phyloP scores from a whole-genome alignment of 345 rosid genomes.

The Clarkia xantiana region DNA sequence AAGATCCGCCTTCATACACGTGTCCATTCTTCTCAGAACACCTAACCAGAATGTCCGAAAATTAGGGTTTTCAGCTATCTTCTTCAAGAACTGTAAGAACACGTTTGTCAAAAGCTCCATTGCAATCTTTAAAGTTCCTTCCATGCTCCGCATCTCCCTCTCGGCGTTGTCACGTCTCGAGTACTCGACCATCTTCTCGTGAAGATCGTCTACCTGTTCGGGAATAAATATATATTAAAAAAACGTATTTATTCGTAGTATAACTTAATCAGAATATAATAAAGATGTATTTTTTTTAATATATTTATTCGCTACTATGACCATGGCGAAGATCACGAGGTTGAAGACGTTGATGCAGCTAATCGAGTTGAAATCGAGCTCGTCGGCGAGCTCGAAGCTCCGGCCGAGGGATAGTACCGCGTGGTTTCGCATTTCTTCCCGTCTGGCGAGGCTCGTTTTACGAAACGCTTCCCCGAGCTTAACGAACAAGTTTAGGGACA shows the following conservation, averaged over 20 bases:
- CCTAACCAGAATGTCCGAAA: constrained; percentile 88
- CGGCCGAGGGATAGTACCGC: constrained; percentile 39
- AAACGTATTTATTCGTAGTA: no score
- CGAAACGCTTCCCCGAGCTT: constrained; percentile 72
- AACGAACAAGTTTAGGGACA: constrained; percentile 35
- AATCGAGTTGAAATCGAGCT: constrained; percentile 45
- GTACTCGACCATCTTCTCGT: constrained; percentile 73
- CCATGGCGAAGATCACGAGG: constrained; percentile 47
- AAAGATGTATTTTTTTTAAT: no score
- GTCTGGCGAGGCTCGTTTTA: constrained; percentile 59
- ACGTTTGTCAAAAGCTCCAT: constrained; percentile 55
- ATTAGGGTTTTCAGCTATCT: constrained; percentile 36
- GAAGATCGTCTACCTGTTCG: constrained; percentile 79
- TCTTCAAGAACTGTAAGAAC: constrained; percentile 33
- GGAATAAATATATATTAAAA: no score
- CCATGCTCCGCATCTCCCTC: constrained; percentile 81
- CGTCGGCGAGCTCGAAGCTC: constrained; percentile 44
- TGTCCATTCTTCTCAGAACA: constrained; percentile 84
- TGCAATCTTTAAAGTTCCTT: constrained; percentile 50
- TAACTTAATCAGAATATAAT: no score
- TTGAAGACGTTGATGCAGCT: constrained; percentile 49
- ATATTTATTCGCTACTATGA: no score
- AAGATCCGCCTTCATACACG: constrained; percentile 81
- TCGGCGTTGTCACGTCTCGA: constrained; percentile 69
- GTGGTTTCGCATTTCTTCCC: constrained; percentile 75